These are phyloP conservation scores for Tritrichomonas musculus DNA, from an alignment of 208 protist species.

Conservation along the genomic window DNA sequence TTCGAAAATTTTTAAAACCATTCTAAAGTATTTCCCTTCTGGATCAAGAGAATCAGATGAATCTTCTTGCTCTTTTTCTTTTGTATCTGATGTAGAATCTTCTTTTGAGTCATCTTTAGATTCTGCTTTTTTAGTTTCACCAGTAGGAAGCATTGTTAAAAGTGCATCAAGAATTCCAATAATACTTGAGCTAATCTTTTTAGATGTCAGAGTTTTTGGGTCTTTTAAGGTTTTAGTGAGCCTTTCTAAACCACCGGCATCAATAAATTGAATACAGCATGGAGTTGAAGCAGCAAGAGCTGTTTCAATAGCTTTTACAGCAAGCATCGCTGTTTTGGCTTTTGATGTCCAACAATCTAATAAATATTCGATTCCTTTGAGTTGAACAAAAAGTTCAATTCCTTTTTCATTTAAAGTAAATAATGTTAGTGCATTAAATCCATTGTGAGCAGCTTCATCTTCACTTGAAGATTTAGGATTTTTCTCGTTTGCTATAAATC, in stretches of 20 bases:
- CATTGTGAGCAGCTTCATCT: constrained; percentile 14
- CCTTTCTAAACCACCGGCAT: background rate
- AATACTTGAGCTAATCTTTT: background rate
- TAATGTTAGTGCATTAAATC: background rate
- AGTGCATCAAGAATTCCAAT: constrained; percentile 1
- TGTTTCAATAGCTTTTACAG: background rate
- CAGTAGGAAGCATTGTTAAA: background rate
- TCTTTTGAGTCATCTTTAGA: no score
- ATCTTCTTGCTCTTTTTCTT: no score
- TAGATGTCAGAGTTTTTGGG: background rate
- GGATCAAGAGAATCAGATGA: background rate
- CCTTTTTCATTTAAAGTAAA: background rate
- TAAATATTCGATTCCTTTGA: background rate
- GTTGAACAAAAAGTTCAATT: background rate
- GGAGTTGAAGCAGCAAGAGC: background rate
- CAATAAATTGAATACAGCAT: constrained; percentile 28
- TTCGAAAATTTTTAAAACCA: background rate
- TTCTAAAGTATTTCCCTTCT: no score
- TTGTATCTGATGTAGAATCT: no score
- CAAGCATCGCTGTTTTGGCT: background rate
- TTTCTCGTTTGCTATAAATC: background rate
- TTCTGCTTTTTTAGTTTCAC: no score
- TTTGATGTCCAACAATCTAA: background rate
- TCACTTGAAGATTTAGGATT: background rate
- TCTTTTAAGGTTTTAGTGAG: background rate